Conservation (phyloP, 2,329 filamentous ascomycete genomes). For the Chaetomium olivaceum region DNA sequence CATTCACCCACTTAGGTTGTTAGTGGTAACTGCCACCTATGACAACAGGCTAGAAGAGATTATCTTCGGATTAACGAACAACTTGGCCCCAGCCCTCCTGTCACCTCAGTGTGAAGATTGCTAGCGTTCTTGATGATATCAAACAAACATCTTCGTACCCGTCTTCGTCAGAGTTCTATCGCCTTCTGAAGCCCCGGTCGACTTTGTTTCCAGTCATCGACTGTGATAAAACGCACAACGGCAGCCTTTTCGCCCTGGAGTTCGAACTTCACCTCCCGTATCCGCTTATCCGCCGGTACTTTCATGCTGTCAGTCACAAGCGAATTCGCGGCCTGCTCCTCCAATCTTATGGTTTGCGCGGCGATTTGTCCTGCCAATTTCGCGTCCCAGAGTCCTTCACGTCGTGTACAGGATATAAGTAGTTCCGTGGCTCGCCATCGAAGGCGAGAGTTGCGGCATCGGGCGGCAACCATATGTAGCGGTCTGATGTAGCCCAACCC, state of each 20-base stretch:
- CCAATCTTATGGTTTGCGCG: not conserved
- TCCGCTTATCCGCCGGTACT: not conserved
- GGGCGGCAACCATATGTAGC: constrained; percentile 25
- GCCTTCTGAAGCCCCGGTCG: not conserved
- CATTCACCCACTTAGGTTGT: not conserved
- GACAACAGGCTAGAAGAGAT: not conserved
- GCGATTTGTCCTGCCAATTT: not conserved
- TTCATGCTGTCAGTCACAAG: too few species aligned
- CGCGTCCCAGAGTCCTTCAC: constrained; percentile 21
- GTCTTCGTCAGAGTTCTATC: not conserved
- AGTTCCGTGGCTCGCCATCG: constrained; percentile 15
- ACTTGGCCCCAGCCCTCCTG: too few species aligned
- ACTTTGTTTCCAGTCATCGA: constrained; percentile 7
- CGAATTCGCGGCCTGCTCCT: constrained; percentile 1
- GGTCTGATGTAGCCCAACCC: constrained; percentile 27
- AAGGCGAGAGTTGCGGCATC: constrained; percentile 25
- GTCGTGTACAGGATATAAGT: not conserved
- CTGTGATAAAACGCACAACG: not conserved
- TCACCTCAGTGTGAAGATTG: not conserved
- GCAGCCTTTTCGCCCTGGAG: not conserved
- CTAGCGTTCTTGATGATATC: not conserved
- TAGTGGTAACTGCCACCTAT: not conserved
- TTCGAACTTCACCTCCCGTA: constrained; percentile 11
- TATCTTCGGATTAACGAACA: not conserved
- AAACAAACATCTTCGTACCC: not conserved